A percentile compares a stretch with the other conserved stretches of the same genome.
Conservation (phyloP, 2,329 filamentous ascomycete genomes). For the Talaromyces piceae region DNA sequence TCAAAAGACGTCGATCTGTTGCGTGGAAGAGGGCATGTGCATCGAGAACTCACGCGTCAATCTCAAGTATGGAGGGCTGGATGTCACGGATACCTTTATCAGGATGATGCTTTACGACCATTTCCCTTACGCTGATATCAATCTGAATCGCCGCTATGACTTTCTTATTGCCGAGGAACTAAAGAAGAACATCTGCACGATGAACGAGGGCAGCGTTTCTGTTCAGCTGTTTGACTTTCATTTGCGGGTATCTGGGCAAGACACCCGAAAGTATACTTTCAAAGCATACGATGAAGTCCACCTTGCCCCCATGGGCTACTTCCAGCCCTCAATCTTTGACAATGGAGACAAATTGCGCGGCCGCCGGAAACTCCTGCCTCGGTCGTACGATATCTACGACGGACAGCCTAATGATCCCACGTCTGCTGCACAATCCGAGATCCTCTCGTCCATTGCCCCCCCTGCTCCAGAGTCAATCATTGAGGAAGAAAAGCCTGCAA, state of each 20-base stretch:
- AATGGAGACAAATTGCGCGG: slow-evolving; percentile 70
- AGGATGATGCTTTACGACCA: slow-evolving; percentile 98
- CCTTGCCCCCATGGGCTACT: slow-evolving; percentile 91
- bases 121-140: slow-evolving; percentile 93
- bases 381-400: slow-evolving; percentile 91
- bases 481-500: slow-evolving; percentile 24
- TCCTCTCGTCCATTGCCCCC: slow-evolving; percentile 47
- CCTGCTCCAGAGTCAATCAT: slow-evolving; percentile 21
- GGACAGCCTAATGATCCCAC: slow-evolving; percentile 83
- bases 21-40: slow-evolving; percentile 92
- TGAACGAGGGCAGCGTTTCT: slow-evolving; percentile 82
- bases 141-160: slow-evolving; percentile 81
- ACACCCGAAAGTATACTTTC: slow-evolving; percentile 88
- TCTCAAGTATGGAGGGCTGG: slow-evolving; percentile 84
- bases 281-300: slow-evolving; percentile 97
- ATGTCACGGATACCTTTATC: slow-evolving; percentile 89
- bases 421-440: slow-evolving; percentile 71
- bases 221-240: slow-evolving; percentile 88
- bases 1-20: slow-evolving; percentile 94
- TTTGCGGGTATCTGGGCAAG: slow-evolving; percentile 75
- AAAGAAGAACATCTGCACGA: slow-evolving; percentile 86
- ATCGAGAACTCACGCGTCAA: slow-evolving; percentile 93
- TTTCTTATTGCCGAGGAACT: slow-evolving; percentile 91
- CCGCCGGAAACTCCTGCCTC: slow-evolving; percentile 71
- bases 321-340: slow-evolving; percentile 81